A percentile compares a stretch with the other conserved stretches of the same genome.
Conservation (phyloP, 2,329 filamentous ascomycete genomes). For the Lecanicillium sp. region DNA sequence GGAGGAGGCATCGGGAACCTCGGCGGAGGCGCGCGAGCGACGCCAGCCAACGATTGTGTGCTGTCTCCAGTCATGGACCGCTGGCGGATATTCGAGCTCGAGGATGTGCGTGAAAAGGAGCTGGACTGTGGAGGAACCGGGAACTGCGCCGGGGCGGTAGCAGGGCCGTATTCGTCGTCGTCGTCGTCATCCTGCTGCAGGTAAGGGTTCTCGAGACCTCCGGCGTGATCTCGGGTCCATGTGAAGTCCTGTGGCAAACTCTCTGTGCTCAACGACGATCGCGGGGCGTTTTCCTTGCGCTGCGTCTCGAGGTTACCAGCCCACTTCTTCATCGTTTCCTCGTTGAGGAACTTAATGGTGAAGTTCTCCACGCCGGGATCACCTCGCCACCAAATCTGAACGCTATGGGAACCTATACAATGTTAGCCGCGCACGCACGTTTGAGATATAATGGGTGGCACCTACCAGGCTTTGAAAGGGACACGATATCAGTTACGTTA, state of each 20-base stretch:
- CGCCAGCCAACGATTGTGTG: conserved; percentile 47
- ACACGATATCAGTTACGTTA: conserved; percentile 93
- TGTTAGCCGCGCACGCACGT: conserved; percentile 18
- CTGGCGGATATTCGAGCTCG: conserved; percentile 66
- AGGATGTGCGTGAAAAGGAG: conserved; percentile 38
- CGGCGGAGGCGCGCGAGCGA: conserved; percentile 55
- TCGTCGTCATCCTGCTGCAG: conserved; percentile 56
- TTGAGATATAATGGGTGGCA: conserved; percentile 7
- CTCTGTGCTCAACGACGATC: conserved; percentile 39
- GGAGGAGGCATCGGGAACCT: conserved; percentile 62
- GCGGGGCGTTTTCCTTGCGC: conserved; percentile 51
- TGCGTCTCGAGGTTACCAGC: conserved; percentile 70
- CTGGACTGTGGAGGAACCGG: conserved; percentile 19
- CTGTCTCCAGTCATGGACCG: conserved; percentile 71
- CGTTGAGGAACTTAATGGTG: conserved; percentile 84
- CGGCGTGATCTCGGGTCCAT: conserved; percentile 64
- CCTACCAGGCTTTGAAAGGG: conserved; percentile 78
- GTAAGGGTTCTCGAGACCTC: conserved; percentile 75
- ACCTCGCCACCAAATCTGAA: conserved; percentile 98
- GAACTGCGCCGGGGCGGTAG: conserved; percentile 27
- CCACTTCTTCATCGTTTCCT: conserved; percentile 93
- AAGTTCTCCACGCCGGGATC: conserved; percentile 95
- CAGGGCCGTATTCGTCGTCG: conserved; percentile 43
- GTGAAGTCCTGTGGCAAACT: conserved; percentile 63
- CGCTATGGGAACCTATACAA: conserved; percentile 71